Conservation (phyloP, 164 flowering plant species). For the Dillenia turbinata region DNA sequence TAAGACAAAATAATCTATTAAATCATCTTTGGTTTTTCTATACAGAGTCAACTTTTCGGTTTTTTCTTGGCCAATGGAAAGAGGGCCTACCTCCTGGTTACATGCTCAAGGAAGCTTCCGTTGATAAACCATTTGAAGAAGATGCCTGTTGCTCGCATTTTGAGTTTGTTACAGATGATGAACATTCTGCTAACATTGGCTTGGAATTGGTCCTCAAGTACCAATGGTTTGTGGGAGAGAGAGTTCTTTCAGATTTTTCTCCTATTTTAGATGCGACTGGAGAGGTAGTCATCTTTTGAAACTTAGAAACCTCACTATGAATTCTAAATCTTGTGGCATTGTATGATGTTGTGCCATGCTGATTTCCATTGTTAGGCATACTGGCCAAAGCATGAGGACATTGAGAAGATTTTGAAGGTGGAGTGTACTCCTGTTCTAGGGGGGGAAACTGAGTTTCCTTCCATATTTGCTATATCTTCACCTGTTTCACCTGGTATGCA, state of each 20-base stretch:
- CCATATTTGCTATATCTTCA: slow-evolving; percentile 81
- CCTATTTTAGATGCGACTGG: slow-evolving; percentile 60
- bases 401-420: slow-evolving; percentile 71
- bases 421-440: slow-evolving; percentile 77
- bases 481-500: slow-evolving; percentile 76
- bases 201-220: slow-evolving; percentile 58
- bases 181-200: slow-evolving; percentile 28
- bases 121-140: slow-evolving; percentile 86
- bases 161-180: slow-evolving; percentile 46
- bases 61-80: slow-evolving; percentile 80
- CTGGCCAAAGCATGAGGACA: slow-evolving; percentile 83
- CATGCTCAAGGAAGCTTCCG: slow-evolving; percentile 66
- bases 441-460: slow-evolving; percentile 65
- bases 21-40: background rate
- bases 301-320: background rate
- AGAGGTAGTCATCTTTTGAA: slow-evolving; percentile 47
- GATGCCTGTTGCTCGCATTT: slow-evolving; percentile 90
- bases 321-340: background rate
- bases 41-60: slow-evolving; percentile 79
- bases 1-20: too few relatives aligned
- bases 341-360: slow-evolving; percentile 1
- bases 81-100: slow-evolving; percentile 77
- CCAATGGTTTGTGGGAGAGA: slow-evolving; percentile 88
- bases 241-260: slow-evolving; percentile 56
- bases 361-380: slow-evolving; percentile 48